These are phyloP conservation scores for Orbilia quercus DNA, from an alignment of 2,329 filamentous ascomycete genomes.

Conservation along the genomic window DNA sequence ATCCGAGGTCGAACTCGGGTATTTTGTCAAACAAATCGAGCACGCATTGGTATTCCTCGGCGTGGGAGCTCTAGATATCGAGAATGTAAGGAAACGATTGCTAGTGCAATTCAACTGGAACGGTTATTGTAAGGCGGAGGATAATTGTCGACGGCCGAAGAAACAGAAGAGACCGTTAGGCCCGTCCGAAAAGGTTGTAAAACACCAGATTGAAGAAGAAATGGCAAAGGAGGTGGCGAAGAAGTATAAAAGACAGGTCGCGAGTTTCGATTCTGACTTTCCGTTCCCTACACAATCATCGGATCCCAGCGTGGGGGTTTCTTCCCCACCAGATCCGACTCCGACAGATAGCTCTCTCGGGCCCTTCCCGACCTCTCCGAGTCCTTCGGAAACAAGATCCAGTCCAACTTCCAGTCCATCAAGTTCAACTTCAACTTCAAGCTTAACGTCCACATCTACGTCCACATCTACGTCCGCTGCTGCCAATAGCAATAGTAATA, in stretches of 20 bases:
- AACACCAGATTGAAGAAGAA: not conserved
- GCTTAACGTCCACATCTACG: not conserved
- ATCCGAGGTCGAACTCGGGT: not conserved
- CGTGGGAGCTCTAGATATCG: not conserved
- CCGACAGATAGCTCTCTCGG: not conserved
- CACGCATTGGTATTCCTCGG: slow-evolving; percentile 15
- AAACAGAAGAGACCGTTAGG: slow-evolving; percentile 1
- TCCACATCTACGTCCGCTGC: not conserved
- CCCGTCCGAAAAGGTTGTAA: not conserved
- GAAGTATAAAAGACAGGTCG: not conserved
- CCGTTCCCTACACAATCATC: not conserved
- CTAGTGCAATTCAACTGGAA: not conserved
- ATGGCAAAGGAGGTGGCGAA: not conserved
- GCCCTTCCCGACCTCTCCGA: too few species aligned
- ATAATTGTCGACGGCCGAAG: not conserved
- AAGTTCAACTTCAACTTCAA: too few species aligned
- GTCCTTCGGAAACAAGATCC: too few species aligned
- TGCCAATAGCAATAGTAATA: not conserved
- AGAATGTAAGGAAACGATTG: not conserved
- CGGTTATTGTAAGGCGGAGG: not conserved
- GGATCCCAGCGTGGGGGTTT: not conserved
- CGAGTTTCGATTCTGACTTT: not conserved
- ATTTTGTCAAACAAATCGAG: slow-evolving; percentile 18
- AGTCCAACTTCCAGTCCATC: too few species aligned
- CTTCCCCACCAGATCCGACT: not conserved